These are phyloP conservation scores for Pilobolus umbonatus DNA, from an alignment of 192 early-diverging fungal genomes.

Conservation along the genomic window DNA sequence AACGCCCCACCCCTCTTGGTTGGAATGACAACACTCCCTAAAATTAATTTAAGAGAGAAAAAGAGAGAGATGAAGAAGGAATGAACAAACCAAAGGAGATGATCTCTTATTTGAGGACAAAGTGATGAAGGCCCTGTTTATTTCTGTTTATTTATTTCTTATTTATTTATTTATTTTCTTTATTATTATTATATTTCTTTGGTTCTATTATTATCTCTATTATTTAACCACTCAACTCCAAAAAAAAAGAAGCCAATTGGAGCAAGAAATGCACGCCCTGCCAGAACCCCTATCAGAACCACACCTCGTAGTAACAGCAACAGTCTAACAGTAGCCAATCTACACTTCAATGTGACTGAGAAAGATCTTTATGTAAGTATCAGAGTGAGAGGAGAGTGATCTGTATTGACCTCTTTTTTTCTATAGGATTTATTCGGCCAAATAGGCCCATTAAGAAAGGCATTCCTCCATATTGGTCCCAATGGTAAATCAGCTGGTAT, in stretches of 20 bases:
- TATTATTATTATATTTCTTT: slow-evolving; percentile 2
- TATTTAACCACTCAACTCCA: slow-evolving; percentile 4
- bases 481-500: slow-evolving; percentile 49
- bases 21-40: neutral
- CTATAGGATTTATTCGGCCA: slow-evolving; percentile 49
- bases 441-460: slow-evolving; percentile 41
- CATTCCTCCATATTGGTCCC: slow-evolving; percentile 43
- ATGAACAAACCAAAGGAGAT: neutral
- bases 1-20: too few relatives aligned
- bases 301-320: neutral
- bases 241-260: slow-evolving; percentile 1
- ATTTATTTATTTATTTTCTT: neutral
- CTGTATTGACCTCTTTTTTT: slow-evolving; percentile 1
- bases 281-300: neutral
- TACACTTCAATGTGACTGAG: slow-evolving; percentile 53
- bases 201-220: slow-evolving; percentile 6
- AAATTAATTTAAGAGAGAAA: neutral
- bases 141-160: neutral
- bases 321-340: slow-evolving; percentile 29
- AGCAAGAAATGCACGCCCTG: neutral
- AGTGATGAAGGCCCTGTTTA: neutral
- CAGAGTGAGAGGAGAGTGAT: neutral
- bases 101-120: neutral
- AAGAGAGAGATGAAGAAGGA: slow-evolving; percentile 1
- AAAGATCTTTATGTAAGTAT: slow-evolving; percentile 48